phyloP scores from a whole-genome alignment of 768 basidiomycete genomes.

The Basidioascus undulatus region DNA sequence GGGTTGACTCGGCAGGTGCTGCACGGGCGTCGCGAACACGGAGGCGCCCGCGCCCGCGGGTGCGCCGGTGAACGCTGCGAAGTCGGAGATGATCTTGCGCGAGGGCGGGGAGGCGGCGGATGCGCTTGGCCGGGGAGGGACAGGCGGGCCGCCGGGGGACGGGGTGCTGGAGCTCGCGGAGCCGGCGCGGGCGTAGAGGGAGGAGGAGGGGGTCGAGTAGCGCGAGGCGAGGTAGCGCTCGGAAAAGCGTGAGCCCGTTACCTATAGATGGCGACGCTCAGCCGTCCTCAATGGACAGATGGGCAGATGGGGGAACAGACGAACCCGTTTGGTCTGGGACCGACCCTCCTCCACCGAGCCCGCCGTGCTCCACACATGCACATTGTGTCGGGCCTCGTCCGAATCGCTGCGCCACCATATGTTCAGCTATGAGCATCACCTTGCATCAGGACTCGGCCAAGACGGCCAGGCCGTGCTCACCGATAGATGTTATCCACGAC shows the following conservation, averaged over 20 bases:
- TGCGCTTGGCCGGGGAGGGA: conserved; percentile 3
- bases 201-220: conserved; percentile 21
- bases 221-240: conserved; percentile 65
- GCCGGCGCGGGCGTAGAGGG: conserved; percentile 17
- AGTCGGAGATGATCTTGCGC: conserved; percentile 69
- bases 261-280: conserved; percentile 24
- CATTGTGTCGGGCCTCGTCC: conserved; percentile 71
- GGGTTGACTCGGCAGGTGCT: conserved; percentile 33
- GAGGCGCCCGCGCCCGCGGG: conserved; percentile 39
- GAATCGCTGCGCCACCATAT: conserved; percentile 31
- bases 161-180: conserved; percentile 7
- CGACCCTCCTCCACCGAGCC: no score
- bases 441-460: no score
- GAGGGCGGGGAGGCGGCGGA: conserved; percentile 33
- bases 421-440: no score
- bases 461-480: no score
- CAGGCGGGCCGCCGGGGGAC: conserved; percentile 6
- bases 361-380: conserved; percentile 55
- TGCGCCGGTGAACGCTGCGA: conserved; percentile 60
- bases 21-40: conserved; percentile 47
- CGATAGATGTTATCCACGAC: conserved; percentile 91
- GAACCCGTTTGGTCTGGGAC: no score
- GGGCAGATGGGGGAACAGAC: conserved; percentile 2
- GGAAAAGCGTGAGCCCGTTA: conserved; percentile 84
- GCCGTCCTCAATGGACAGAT: no score